Base-by-base conservation (phyloP, 2,329 filamentous ascomycete genomes). In the Alternaria sp. region DNA sequence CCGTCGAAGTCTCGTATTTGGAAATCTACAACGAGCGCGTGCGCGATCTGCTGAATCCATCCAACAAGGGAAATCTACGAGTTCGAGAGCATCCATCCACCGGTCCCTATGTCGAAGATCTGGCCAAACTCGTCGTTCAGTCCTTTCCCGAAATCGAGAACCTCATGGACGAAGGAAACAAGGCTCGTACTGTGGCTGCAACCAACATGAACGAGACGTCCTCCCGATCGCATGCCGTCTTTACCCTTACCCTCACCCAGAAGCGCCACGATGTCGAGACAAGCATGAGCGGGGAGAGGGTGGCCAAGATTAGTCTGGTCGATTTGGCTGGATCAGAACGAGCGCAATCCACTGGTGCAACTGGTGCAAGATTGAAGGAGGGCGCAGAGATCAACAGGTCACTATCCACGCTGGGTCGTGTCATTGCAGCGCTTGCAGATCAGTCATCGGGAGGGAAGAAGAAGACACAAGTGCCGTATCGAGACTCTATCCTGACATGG, bases 181-280 rank as follows among this genome's bases (percentile, higher is more conserved):
- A 99, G 81, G 95, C 95, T 34, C 87, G 95, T 84, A 99, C 95
- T 0, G 95, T 99, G 40, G 95, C 95, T 3, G 95, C 95, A 8
- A 99, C 95, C 40, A 99, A 98, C 86, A 99, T 99, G 95, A 99
- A 99, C 84, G 95, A 98, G 81, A 99, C 96, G 0, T 97, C 93
- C 62, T 97, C 93, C 86, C 90, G 95, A 84, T 98, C 94, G 77
- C 95, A 99, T 80, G 95, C 95, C 41, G 96, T 99, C 53, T 99
- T 99, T 78, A 99, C 96, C 20, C 84, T 99, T 55, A 98, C 94
- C 74, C 84, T 99, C 48, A 97, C 93, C 0, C 95, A 99, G 79
- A 98, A 97, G 79, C 89, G 92, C 62, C 91, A 91, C 75, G 95
- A 99, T 76, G 83, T 87, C 2, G 93, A 97, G 77, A 97, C 95